These are phyloP conservation scores for Fusarium pininemorale DNA, from an alignment of 2,329 filamentous ascomycete genomes.

Conservation along the genomic window DNA sequence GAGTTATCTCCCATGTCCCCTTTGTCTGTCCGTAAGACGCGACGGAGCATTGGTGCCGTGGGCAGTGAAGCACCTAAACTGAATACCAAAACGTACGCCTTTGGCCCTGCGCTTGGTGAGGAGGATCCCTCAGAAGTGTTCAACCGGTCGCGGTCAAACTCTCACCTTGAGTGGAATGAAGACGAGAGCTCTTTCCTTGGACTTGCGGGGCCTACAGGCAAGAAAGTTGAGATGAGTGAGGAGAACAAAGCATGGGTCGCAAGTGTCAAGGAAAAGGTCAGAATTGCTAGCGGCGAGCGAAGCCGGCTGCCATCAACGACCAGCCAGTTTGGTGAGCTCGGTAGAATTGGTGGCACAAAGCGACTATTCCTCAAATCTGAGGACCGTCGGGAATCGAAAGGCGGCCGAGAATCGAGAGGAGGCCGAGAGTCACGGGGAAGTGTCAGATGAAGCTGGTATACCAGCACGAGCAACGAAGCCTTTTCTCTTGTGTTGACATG, in stretches of 20 bases:
- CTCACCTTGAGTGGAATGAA: conserved; percentile 65
- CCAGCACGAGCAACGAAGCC: conserved; percentile 9
- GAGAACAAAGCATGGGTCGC: conserved; percentile 84
- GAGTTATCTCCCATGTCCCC: conserved; percentile 56
- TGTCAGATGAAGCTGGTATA: conserved; percentile 21
- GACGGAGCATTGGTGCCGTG: conserved; percentile 54
- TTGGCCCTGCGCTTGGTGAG: conserved; percentile 44
- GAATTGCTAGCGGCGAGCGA: conserved; percentile 71
- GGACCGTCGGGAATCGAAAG: conserved; percentile 36
- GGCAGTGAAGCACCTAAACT: conserved; percentile 45
- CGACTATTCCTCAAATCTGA: conserved; percentile 66
- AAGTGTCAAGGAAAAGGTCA: conserved; percentile 82
- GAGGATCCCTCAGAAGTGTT: conserved; percentile 58
- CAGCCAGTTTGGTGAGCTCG: conserved; percentile 70
- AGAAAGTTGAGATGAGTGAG: conserved; percentile 72
- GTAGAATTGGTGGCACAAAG: conserved; percentile 77
- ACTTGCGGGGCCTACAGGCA: conserved; percentile 74
- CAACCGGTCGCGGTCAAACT: conserved; percentile 60
- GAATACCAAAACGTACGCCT: conserved; percentile 56
- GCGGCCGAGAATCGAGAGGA: conserved; percentile 21
- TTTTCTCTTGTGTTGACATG: conserved; percentile 12
- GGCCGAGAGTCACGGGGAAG: conserved; percentile 33
- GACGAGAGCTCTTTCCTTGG: conserved; percentile 70
- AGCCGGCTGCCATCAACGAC: conserved; percentile 44
- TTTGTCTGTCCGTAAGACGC: conserved; percentile 64